Conservation (phyloP, 148 eudicot species). For the Cornus controversa region DNA sequence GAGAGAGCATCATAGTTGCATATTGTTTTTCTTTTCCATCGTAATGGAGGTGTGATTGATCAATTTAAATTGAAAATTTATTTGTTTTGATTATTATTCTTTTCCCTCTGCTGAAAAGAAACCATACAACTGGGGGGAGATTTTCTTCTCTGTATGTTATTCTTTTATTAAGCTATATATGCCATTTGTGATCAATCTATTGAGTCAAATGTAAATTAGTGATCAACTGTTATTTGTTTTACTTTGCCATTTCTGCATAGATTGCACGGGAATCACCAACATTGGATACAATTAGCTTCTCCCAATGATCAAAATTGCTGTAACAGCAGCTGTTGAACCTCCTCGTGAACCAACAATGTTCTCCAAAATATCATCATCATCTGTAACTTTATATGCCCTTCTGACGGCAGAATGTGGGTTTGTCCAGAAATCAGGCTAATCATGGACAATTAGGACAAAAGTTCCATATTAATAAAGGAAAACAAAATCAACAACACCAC, state of each 20-base stretch:
- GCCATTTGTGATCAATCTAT: too few species aligned
- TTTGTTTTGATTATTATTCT: too few species aligned
- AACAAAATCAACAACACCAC: too few species aligned
- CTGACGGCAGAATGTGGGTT: conserved; percentile 46
- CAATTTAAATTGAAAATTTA: too few species aligned
- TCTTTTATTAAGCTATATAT: too few species aligned
- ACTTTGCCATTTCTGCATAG: conserved; percentile 35
- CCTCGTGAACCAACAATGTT: conserved; percentile 40
- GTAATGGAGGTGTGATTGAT: too few species aligned
- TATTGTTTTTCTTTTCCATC: too few species aligned
- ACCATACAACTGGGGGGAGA: too few species aligned
- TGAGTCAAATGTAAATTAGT: conserved; percentile 5
- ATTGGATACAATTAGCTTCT: conserved; percentile 59
- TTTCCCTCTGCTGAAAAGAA: too few species aligned
- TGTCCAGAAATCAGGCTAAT: conserved; percentile 53
- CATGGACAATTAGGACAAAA: not conserved
- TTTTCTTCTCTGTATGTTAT: too few species aligned
- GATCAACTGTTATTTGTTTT: conserved; percentile 52
- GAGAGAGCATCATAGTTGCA: too few species aligned
- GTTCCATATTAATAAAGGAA: conserved; percentile 52
- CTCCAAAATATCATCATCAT: conserved; percentile 47
- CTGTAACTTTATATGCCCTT: conserved; percentile 43
- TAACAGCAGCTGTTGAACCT: conserved; percentile 54
- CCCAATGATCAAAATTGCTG: conserved; percentile 48
- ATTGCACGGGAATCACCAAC: conserved; percentile 60